Percentiles rank a stretch among this genome's conserved stretches.
These are phyloP conservation scores for Dacryopinax spathularia DNA, from an alignment of 768 basidiomycete species.

Conservation along the genomic window DNA sequence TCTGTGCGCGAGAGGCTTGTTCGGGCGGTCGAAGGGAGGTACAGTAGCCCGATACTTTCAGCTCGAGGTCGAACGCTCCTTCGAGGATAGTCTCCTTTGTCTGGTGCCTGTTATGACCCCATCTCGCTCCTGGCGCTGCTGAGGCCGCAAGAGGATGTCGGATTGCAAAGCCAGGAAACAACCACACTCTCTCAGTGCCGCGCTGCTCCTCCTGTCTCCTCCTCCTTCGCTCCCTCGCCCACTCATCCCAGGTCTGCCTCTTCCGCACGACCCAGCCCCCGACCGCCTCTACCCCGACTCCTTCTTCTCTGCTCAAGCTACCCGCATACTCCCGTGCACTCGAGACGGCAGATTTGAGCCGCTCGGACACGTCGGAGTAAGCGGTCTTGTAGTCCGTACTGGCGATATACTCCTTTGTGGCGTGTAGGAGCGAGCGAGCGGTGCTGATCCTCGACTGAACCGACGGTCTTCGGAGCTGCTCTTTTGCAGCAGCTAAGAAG, in stretches of 20 bases:
- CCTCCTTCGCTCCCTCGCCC: conserved; percentile 47
- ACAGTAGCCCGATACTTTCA: conserved; percentile 68
- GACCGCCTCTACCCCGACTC: not conserved
- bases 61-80: conserved; percentile 48
- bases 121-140: conserved; percentile 12
- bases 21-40: conserved; percentile 44
- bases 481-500: not conserved
- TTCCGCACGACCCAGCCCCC: not conserved
- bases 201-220: conserved; percentile 14
- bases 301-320: not conserved
- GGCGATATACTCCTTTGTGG: conserved; percentile 39
- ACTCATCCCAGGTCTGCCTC: conserved; percentile 40
- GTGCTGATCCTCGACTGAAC: not conserved
- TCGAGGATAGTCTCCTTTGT: conserved; percentile 24
- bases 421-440: conserved; percentile 19
- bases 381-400: conserved; percentile 30
- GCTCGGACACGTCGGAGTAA: conserved; percentile 10
- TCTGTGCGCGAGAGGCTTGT: conserved; percentile 54
- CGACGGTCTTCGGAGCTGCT: not conserved
- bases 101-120: conserved; percentile 9
- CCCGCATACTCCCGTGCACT: conserved; percentile 5
- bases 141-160: conserved; percentile 29
- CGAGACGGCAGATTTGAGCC: not conserved
- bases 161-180: conserved; percentile 77
- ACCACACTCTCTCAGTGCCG: conserved; percentile 33